Evolutionary conservation across 2,329 filamentous ascomycete genomes (phyloP).

Genomic region (Fusarium papillatum): DNA sequence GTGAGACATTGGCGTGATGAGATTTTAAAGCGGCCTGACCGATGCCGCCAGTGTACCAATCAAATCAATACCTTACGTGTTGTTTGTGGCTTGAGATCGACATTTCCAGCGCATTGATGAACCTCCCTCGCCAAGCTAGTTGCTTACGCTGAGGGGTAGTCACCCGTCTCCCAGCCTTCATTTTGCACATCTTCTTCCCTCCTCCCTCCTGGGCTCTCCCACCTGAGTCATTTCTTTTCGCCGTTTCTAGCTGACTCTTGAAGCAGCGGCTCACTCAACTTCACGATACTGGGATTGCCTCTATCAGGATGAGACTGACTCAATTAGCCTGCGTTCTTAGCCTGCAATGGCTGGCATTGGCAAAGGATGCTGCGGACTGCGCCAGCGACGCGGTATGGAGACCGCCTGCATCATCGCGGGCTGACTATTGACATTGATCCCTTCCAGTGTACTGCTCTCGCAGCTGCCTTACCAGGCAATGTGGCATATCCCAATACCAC

Average conservation of each 20-base stretch:
- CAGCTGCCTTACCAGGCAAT: background rate
- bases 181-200: background rate
- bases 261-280: background rate
- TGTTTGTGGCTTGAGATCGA: background rate
- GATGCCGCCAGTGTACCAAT: background rate
- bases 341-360: background rate
- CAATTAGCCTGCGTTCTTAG: background rate
- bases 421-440: background rate
- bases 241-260: background rate
- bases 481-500: constrained; percentile 1
- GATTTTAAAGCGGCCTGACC: background rate
- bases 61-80: background rate
- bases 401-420: background rate
- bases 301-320: background rate
- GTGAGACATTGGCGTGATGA: background rate
- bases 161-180: background rate
- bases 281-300: background rate
- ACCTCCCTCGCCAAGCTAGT: background rate
- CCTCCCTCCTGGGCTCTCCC: background rate
- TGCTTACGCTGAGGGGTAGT: background rate
- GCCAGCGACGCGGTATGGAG: background rate
- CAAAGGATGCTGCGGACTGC: background rate
- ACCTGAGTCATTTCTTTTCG: background rate
- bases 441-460: background rate
- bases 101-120: background rate